These are phyloP conservation scores for Lipomyces lipofer DNA, from an alignment of 805 yeast genomes.

Conservation along the genomic window DNA sequence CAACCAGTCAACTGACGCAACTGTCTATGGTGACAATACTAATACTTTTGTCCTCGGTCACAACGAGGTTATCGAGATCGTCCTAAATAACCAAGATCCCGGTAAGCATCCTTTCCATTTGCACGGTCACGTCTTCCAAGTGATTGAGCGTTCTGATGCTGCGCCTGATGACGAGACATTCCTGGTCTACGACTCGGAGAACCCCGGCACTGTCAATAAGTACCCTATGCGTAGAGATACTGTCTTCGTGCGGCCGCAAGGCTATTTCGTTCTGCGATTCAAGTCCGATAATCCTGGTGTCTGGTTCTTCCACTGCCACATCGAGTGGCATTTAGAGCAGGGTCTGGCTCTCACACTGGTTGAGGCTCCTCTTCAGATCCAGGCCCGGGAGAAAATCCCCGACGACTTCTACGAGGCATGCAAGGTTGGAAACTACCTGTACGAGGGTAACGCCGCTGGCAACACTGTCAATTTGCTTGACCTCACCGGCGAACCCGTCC, in stretches of 20 bases:
- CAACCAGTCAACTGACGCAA: conserved; percentile 50
- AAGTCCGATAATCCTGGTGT: conserved; percentile 95
- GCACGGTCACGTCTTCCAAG: conserved; percentile 92
- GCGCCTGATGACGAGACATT: conserved; percentile 55
- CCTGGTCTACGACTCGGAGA: conserved; percentile 55
- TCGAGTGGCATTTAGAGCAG: conserved; percentile 97
- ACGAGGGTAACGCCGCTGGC: conserved; percentile 87
- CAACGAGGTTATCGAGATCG: conserved; percentile 72
- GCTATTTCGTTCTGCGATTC: conserved; percentile 83
- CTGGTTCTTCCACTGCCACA: conserved; percentile 98
- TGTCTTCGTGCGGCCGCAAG: conserved; percentile 74
- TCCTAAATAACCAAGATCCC: conserved; percentile 80
- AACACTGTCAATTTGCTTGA: conserved; percentile 62
- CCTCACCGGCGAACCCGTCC: conserved; percentile 72
- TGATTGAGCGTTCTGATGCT: conserved; percentile 67
- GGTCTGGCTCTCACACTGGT: conserved; percentile 80
- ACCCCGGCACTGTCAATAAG: conserved; percentile 57
- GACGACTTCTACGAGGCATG: conserved; percentile 61
- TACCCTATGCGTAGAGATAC: conserved; percentile 86
- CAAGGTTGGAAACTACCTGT: conserved; percentile 52
- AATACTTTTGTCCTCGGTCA: conserved; percentile 69
- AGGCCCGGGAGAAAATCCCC: conserved; percentile 56
- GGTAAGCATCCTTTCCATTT: conserved; percentile 98
- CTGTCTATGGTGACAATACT: conserved; percentile 82
- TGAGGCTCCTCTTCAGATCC: conserved; percentile 77